Conservation (phyloP, 169 alveolate species). For the Eimeria acervulina region DNA sequence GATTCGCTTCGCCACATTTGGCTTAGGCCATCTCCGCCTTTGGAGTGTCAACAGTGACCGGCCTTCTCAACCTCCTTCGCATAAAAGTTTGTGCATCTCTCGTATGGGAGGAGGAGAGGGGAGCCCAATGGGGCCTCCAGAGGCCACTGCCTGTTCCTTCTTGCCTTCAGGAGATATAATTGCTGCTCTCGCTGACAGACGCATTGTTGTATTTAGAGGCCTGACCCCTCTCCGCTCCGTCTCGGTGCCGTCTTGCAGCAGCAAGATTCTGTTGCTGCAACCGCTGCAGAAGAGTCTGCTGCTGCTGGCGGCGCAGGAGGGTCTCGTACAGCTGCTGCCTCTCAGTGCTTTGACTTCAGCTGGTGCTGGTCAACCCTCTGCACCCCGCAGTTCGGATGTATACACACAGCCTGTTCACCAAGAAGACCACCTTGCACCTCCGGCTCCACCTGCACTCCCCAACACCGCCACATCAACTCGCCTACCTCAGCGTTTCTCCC, state of each 20-base stretch:
- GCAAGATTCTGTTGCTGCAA: constrained; percentile 36
- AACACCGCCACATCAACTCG: not conserved
- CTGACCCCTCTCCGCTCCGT: constrained; percentile 68
- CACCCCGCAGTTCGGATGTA: not conserved
- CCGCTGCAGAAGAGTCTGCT: constrained; percentile 58
- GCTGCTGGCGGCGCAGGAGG: constrained; percentile 71
- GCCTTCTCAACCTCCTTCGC: constrained; percentile 23
- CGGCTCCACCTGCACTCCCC: not conserved
- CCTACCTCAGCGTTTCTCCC: not conserved
- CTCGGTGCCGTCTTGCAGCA: constrained; percentile 44
- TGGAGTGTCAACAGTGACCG: constrained; percentile 66
- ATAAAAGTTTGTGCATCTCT: constrained; percentile 6
- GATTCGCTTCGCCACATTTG: constrained; percentile 74
- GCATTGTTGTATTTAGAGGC: constrained; percentile 64
- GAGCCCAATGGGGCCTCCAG: not conserved
- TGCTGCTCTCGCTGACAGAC: constrained; percentile 72
- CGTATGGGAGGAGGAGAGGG: not conserved
- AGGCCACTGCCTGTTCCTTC: constrained; percentile 70
- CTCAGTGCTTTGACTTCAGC: constrained; percentile 31
- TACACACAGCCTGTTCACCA: not conserved
- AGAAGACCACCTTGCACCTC: not conserved
- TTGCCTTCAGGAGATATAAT: constrained; percentile 63
- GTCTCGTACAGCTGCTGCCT: constrained; percentile 48
- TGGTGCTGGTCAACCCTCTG: not conserved
- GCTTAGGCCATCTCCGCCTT: constrained; percentile 71